Evolutionary conservation across 2,329 filamentous ascomycete genomes (phyloP).

Genomic region (Stemphylium beticola): DNA sequence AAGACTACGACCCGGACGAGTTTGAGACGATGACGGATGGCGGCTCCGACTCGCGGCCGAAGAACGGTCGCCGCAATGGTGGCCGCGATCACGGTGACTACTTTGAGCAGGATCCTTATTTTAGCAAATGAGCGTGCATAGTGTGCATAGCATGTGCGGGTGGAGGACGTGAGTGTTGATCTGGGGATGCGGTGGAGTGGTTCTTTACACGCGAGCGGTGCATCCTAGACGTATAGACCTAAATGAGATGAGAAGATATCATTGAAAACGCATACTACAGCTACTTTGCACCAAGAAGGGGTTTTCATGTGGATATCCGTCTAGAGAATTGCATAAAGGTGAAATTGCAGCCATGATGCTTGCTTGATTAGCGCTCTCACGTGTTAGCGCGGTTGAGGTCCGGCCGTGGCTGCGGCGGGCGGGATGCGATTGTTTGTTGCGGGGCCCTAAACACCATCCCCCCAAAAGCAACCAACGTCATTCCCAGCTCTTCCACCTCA

Average conservation of each 20-base stretch:
- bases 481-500: background rate
- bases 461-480: conserved; percentile 15
- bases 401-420: conserved; percentile 12
- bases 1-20: conserved; percentile 64
- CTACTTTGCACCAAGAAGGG: background rate
- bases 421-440: conserved; percentile 28
- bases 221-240: conserved; percentile 34
- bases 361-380: conserved; percentile 10
- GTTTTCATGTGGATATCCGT: no score
- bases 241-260: conserved; percentile 7
- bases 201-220: conserved; percentile 2
- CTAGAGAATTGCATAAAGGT: no score
- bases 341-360: background rate
- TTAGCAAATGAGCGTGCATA: conserved; percentile 25
- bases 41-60: conserved; percentile 25
- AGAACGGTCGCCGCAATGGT: conserved; percentile 31
- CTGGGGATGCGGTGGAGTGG: background rate
- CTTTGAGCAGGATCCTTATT: conserved; percentile 40
- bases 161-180: background rate
- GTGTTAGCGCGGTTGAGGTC: conserved; percentile 20
- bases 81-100: conserved; percentile 31
- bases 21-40: conserved; percentile 64
- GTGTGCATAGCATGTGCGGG: background rate
- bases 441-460: conserved; percentile 29
- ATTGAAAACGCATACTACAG: background rate